Conservation (phyloP, 2,329 filamentous ascomycete genomes). For the Calonectria montana region DNA sequence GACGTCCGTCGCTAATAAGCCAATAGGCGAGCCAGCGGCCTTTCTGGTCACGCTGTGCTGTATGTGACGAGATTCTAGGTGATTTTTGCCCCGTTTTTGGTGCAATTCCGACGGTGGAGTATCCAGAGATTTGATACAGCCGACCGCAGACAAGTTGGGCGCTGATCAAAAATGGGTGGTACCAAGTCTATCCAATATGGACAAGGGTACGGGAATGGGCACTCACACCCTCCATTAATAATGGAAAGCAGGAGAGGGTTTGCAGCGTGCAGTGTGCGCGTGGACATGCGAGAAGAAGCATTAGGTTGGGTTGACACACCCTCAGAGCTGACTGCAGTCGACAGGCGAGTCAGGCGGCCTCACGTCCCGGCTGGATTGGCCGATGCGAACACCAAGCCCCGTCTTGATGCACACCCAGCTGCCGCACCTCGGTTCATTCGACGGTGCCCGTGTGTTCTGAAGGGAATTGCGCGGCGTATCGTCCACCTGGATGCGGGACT, state of each 20-base stretch:
- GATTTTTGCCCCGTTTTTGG: slow-evolving; percentile 27
- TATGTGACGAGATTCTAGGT: slow-evolving; percentile 29
- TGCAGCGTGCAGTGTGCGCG: slow-evolving; percentile 34
- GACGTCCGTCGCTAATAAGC: slow-evolving; percentile 30
- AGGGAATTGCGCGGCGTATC: slow-evolving; percentile 26
- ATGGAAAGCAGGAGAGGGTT: slow-evolving; percentile 30
- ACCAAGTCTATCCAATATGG: slow-evolving; percentile 14
- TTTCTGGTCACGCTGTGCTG: slow-evolving; percentile 26
- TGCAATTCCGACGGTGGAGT: slow-evolving; percentile 28
- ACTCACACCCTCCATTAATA: slow-evolving; percentile 35
- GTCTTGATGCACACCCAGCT: slow-evolving; percentile 36
- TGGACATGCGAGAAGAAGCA: slow-evolving; percentile 39
- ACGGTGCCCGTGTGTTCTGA: slow-evolving; percentile 22
- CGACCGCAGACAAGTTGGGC: slow-evolving; percentile 23
- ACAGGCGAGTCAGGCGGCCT: slow-evolving; percentile 42
- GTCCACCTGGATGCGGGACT: slow-evolving; percentile 20
- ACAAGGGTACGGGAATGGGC: slow-evolving; percentile 21
- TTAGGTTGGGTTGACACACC: slow-evolving; percentile 32
- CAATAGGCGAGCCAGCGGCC: slow-evolving; percentile 29
- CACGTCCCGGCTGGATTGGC: slow-evolving; percentile 39
- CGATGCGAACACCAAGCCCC: slow-evolving; percentile 30
- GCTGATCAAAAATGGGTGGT: slow-evolving; percentile 13
- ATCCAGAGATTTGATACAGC: slow-evolving; percentile 15
- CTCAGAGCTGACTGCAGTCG: slow-evolving; percentile 30
- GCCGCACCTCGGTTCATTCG: slow-evolving; percentile 32